Conservation (phyloP, 129 eudicot genomes). For the Artemisia tridentata region DNA sequence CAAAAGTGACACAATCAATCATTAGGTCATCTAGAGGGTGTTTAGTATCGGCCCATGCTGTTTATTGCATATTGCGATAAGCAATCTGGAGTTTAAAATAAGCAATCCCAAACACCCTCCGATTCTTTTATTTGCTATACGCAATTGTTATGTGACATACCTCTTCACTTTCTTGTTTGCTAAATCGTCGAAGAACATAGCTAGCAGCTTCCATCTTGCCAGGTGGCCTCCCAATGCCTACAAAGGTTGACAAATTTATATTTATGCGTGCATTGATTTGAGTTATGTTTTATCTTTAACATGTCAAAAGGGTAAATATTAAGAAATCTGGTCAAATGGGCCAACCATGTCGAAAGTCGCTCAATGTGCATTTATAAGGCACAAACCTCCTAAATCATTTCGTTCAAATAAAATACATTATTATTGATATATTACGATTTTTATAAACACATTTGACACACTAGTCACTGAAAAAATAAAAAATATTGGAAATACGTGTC, state of each 20-base stretch:
- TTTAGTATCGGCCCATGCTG: too few species aligned
- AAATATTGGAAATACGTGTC: too few species aligned
- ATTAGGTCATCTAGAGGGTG: not conserved
- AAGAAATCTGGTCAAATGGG: too few species aligned
- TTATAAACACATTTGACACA: too few species aligned
- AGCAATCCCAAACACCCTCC: too few species aligned
- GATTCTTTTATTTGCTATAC: not conserved
- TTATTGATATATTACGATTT: too few species aligned
- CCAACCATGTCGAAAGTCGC: too few species aligned
- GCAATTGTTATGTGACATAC: constrained; percentile 33
- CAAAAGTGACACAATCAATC: not conserved
- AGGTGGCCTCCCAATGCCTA: constrained; percentile 97
- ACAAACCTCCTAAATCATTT: too few species aligned
- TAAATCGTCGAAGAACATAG: constrained; percentile 78
- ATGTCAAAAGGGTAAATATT: not conserved
- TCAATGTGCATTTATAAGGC: too few species aligned
- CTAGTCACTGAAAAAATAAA: too few species aligned
- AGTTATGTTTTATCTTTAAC: not conserved
- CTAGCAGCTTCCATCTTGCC: constrained; percentile 85
- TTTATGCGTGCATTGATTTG: not conserved
- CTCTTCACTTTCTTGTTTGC: constrained; percentile 79
- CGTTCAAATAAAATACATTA: too few species aligned
- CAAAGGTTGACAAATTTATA: not conserved
- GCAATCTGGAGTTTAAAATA: too few species aligned
- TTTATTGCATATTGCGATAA: not conserved